Percentiles rank a stretch among this genome's conserved stretches.
Conservation (phyloP, 306 rosid species). For the Sicyos baderoa region DNA sequence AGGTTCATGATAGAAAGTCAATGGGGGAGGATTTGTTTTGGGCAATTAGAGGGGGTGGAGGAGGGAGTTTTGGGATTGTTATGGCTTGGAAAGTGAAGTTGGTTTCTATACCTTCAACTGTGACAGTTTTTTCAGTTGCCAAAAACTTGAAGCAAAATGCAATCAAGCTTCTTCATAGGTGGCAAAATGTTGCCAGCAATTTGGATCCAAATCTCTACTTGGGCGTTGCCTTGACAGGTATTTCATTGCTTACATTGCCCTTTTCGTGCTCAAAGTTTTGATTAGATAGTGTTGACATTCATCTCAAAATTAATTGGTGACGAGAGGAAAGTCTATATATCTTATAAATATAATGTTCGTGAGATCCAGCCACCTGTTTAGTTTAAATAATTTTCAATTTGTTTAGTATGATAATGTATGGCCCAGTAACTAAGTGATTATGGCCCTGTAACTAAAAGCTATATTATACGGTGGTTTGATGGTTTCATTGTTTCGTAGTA, state of each 20-base stretch:
- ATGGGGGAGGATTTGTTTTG: background rate
- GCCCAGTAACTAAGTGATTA: too few species aligned
- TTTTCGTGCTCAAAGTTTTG: too few species aligned
- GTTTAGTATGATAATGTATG: too few species aligned
- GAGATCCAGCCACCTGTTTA: too few species aligned
- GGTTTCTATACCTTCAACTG: constrained; percentile 43
- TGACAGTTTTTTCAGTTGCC: constrained; percentile 39
- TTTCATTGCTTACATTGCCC: background rate
- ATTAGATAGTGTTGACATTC: too few species aligned
- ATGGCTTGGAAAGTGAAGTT: constrained; percentile 53
- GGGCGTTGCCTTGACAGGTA: constrained; percentile 4
- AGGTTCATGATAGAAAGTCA: background rate
- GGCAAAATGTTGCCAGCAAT: constrained; percentile 50
- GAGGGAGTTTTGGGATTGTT: constrained; percentile 40
- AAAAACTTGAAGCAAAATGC: constrained; percentile 39
- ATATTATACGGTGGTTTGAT: too few species aligned
- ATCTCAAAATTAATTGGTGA: too few species aligned
- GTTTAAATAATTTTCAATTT: too few species aligned
- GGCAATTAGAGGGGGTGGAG: background rate
- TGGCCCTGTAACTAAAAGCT: too few species aligned
- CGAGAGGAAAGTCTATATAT: too few species aligned
- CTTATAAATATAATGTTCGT: too few species aligned
- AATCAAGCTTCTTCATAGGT: constrained; percentile 36
- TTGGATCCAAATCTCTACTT: constrained; percentile 44
- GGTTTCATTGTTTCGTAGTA: too few species aligned